Evolutionary conservation across 2,329 filamentous ascomycete genomes (phyloP).

Genomic region (Exophiala mesophila): DNA sequence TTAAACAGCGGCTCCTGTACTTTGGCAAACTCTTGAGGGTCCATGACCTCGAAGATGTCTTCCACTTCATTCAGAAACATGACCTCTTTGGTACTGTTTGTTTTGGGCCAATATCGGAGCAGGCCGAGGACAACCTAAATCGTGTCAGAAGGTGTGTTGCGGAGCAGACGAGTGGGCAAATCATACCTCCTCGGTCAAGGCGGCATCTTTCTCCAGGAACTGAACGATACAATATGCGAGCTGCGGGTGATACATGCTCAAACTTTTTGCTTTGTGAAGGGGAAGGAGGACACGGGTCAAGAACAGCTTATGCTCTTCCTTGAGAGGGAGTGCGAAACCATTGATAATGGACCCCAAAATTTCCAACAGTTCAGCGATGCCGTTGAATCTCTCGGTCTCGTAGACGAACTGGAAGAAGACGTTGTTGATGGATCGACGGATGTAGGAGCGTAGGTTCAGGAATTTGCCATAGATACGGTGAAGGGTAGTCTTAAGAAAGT

Average conservation of each 20-base stretch:
- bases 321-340: slow-evolving; percentile 90
- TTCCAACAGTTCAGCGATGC: slow-evolving; percentile 91
- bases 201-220: slow-evolving; percentile 95
- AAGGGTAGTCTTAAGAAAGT: slow-evolving; percentile 96
- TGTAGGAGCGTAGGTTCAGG: slow-evolving; percentile 93
- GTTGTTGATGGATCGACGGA: slow-evolving; percentile 97
- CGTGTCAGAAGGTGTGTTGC: slow-evolving; percentile 15
- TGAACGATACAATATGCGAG: slow-evolving; percentile 98
- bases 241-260: slow-evolving; percentile 99
- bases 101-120: slow-evolving; percentile 96
- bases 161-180: slow-evolving; percentile 12
- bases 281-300: slow-evolving; percentile 88
- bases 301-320: slow-evolving; percentile 98
- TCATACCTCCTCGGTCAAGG: slow-evolving; percentile 86
- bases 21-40: slow-evolving; percentile 96
- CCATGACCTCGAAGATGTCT: slow-evolving; percentile 99
- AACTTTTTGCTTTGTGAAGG: slow-evolving; percentile 94
- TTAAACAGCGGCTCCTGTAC: slow-evolving; percentile 97
- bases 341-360: slow-evolving; percentile 99
- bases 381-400: slow-evolving; percentile 97
- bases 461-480: slow-evolving; percentile 99
- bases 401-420: slow-evolving; percentile 99
- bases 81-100: slow-evolving; percentile 98
- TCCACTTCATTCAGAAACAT: slow-evolving; percentile 99
- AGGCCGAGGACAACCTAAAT: slow-evolving; percentile 82